Evolutionary conservation across 257 asterid genomes (phyloP), one percentile per base, ranked within the genome.

Genomic region (Orobanche coerulescens): DNA sequence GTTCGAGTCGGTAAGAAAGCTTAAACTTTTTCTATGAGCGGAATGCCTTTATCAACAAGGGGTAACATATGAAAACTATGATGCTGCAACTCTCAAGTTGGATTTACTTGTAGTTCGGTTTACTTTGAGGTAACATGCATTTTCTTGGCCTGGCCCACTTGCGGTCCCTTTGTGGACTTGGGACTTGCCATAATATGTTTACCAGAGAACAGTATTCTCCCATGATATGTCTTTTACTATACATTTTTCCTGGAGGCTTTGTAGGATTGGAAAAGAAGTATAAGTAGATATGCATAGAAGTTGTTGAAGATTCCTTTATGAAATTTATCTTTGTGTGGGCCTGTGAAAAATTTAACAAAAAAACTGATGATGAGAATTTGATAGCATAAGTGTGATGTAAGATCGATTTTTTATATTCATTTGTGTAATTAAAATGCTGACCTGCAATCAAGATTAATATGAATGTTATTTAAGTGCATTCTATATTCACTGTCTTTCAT

Each of bases 341-440:
- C 55, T 37, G 43, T 64, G 50, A 25, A 64, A 25, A 25, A 2
- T 12, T 2, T 9, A 22, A 20, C 4, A 14, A 42, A 64, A 9
- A 52, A 22, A 30, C 3, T 30, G 36, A 30, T 2, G 36, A 3
- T 62, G 6, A 6, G 47, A 4, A 36, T 19, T 26, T 15, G 53
- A 53, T 8, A 54, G 56, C 34, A 28, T 22, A 22, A 50, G 39
- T 39, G 37, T 25, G 15, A 36, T 65, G 30, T 24, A 22, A 24
- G 14, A 10, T 50, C 36, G 22, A 33, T 16, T 30, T 11, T 5
- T 63, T 34, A 7, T 13, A 34, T 49, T 33, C 16, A 16, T 65
- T 12, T 54, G 47, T 61, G 36, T 28, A 51, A 46, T 61, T 62
- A 51, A 52, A 52, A 3, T 61, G 58, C 53, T 49, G 52, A 50